Conservation (phyloP, 495 filamentous ascomycete species). For the Rhizodiscina lignyota region DNA sequence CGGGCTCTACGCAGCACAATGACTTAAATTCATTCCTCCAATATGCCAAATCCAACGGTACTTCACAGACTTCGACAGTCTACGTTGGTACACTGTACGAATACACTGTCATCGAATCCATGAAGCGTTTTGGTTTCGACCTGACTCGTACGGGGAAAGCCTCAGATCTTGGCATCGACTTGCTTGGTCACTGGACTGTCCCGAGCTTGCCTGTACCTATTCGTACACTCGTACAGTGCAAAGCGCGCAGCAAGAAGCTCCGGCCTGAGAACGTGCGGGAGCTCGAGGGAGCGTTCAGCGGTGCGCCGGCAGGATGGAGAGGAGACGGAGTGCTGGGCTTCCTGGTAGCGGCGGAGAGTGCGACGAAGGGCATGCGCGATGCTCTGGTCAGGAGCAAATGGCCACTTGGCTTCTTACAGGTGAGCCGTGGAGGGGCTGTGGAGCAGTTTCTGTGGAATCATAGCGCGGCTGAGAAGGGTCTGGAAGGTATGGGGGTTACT, state of each 20-base stretch:
- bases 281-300: slow-evolving; percentile 64
- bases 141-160: slow-evolving; percentile 58
- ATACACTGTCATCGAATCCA: slow-evolving; percentile 53
- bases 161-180: slow-evolving; percentile 68
- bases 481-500: slow-evolving; percentile 46
- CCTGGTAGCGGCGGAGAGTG: slow-evolving; percentile 34
- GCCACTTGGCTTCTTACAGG: slow-evolving; percentile 45
- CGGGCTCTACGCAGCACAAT: slow-evolving; percentile 31
- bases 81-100: slow-evolving; percentile 57
- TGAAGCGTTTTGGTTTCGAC: slow-evolving; percentile 44
- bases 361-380: slow-evolving; percentile 44
- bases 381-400: slow-evolving; percentile 46
- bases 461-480: slow-evolving; percentile 41
- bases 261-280: slow-evolving; percentile 60
- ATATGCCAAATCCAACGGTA: slow-evolving; percentile 42
- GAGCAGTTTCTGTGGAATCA: slow-evolving; percentile 57
- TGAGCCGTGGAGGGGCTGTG: slow-evolving; percentile 30
- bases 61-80: slow-evolving; percentile 31
- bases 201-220: slow-evolving; percentile 32
- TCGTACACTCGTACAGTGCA: slow-evolving; percentile 68
- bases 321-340: slow-evolving; percentile 42
- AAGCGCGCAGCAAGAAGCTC: slow-evolving; percentile 23
- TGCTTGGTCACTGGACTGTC: slow-evolving; percentile 64
- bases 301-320: slow-evolving; percentile 53
- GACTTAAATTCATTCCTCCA: slow-evolving; percentile 53